Percentiles rank a stretch among this genome's conserved stretches.
Evolutionary conservation across 495 filamentous ascomycete species (phyloP).

Genomic region (Cudoniella acicularis): DNA sequence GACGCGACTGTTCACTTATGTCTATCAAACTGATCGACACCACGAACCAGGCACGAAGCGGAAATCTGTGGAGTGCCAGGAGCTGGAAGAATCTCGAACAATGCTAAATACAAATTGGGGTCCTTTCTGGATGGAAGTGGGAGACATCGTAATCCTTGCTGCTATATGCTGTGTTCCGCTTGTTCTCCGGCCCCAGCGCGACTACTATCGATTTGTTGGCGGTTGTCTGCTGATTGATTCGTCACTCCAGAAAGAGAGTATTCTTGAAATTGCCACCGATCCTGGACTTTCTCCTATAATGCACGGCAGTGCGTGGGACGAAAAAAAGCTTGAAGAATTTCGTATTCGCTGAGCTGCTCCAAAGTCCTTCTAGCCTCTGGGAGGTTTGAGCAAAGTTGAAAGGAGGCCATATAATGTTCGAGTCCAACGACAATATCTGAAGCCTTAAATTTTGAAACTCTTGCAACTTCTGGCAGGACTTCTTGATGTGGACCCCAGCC

Average conservation of each 20-base stretch:
- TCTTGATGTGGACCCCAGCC: not conserved
- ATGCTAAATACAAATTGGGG: not conserved
- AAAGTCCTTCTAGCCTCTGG: not conserved
- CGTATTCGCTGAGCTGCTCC: not conserved
- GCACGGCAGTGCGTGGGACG: not conserved
- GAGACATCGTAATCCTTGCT: not conserved
- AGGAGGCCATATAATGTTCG: not conserved
- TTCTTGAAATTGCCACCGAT: not conserved
- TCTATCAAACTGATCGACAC: not conserved
- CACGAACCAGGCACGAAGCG: not conserved
- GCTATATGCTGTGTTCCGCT: not conserved
- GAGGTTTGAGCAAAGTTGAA: not conserved
- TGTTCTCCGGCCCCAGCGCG: not conserved
- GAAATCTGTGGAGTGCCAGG: not conserved
- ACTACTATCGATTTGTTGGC: not conserved
- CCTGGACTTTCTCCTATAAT: not conserved
- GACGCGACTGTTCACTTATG: not conserved
- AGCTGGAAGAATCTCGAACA: not conserved
- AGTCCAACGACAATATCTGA: too few species aligned
- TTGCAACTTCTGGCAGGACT: not conserved
- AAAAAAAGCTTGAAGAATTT: not conserved
- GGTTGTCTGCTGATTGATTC: not conserved
- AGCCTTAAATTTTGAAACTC: not conserved
- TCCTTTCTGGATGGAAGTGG: not conserved
- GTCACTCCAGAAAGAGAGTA: not conserved